These are phyloP conservation scores for Cryptococcus sp. DNA, from an alignment of 1,284 basidiomycete genomes.

Conservation along the genomic window DNA sequence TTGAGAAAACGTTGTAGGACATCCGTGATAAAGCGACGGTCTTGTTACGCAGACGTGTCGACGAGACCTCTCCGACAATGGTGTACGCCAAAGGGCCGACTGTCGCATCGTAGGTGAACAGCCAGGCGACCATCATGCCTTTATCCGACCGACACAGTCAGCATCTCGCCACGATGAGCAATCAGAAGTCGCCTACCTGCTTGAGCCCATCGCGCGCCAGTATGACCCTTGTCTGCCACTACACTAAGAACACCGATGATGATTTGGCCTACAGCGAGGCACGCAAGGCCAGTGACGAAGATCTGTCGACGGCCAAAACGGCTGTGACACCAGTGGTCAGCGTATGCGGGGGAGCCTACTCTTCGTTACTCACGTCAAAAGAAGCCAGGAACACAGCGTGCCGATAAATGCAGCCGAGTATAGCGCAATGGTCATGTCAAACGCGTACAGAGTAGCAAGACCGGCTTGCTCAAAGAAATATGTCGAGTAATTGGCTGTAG, in stretches of 20 bases:
- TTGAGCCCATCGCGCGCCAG: conserved; percentile 15
- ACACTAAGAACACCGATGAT: conserved; percentile 49
- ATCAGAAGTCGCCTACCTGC: conserved; percentile 2
- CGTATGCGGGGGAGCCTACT: too few species aligned
- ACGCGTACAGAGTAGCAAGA: conserved; percentile 37
- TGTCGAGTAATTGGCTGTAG: conserved; percentile 34
- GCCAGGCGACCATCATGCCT: conserved; percentile 26
- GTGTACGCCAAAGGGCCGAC: conserved; percentile 30
- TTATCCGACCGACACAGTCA: background rate
- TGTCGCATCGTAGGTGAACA: conserved; percentile 34
- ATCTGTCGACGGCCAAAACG: conserved; percentile 44
- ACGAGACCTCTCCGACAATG: conserved; percentile 52
- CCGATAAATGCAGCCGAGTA: conserved; percentile 41
- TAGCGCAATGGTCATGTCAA: conserved; percentile 43
- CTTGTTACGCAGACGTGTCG: conserved; percentile 55
- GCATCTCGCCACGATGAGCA: background rate
- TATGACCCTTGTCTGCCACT: conserved; percentile 12
- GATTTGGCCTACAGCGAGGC: conserved; percentile 52
- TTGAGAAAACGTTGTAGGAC: conserved; percentile 52
- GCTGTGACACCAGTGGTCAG: too few species aligned
- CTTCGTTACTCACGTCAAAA: conserved; percentile 25
- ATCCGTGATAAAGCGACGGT: conserved; percentile 56
- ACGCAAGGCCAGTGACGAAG: conserved; percentile 36
- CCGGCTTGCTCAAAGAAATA: conserved; percentile 52
- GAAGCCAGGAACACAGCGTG: conserved; percentile 48